phyloP scores from a whole-genome alignment of 768 basidiomycete genomes.

The Xerocomellus amylosporus region DNA sequence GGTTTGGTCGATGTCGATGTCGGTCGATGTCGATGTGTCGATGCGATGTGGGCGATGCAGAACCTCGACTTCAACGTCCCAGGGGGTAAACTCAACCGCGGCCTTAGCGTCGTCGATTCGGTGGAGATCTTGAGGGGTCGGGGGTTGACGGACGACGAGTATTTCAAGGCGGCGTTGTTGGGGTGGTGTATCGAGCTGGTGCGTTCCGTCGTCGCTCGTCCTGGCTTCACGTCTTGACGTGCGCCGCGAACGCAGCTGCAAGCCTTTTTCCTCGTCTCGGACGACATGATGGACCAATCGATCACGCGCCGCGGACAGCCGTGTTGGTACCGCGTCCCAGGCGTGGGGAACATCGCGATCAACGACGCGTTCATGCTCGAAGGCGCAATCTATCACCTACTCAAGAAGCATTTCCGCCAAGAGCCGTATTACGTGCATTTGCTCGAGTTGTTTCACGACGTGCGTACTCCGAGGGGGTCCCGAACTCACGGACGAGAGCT shows the following conservation, averaged over 20 bases:
- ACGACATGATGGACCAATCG: conserved; percentile 96
- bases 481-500: not conserved
- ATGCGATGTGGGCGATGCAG: conserved; percentile 38
- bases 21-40: no score
- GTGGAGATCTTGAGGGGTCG: conserved; percentile 82
- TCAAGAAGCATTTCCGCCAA: conserved; percentile 81
- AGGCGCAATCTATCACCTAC: conserved; percentile 84
- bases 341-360: conserved; percentile 76
- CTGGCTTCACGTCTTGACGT: no score
- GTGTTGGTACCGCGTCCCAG: conserved; percentile 82
- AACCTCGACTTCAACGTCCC: conserved; percentile 94
- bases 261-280: conserved; percentile 89
- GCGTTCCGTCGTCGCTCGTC: conserved; percentile 30
- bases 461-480: conserved; percentile 25
- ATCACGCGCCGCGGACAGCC: conserved; percentile 93
- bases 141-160: conserved; percentile 74
- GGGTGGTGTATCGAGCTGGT: conserved; percentile 98
- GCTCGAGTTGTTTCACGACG: conserved; percentile 89
- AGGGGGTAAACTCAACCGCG: conserved; percentile 93
- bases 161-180: conserved; percentile 80
- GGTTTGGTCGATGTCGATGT: no score
- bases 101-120: conserved; percentile 93
- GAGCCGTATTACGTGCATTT: conserved; percentile 86
- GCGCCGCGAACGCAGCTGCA: conserved; percentile 61
- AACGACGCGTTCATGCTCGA: conserved; percentile 98